These are phyloP conservation scores for Mariannaea sp. DNA, from an alignment of 2,329 filamentous ascomycete genomes.

Conservation along the genomic window DNA sequence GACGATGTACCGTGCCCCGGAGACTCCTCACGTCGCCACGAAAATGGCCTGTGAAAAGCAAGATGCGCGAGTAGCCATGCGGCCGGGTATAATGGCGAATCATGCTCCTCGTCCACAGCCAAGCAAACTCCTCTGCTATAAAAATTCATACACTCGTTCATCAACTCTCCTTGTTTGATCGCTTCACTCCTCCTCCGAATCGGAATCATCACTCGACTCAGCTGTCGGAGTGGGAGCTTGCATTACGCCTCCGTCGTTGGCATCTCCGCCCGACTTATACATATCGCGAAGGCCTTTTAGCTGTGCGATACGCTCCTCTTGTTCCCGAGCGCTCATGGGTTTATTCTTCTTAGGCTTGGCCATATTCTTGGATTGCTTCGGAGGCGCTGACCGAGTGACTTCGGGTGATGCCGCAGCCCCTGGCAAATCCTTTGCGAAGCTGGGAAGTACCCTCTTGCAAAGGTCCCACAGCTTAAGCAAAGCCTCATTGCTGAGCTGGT, in stretches of 20 bases:
- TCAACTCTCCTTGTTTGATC: constrained; percentile 4
- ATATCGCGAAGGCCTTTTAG: constrained; percentile 59
- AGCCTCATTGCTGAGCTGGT: constrained; percentile 60
- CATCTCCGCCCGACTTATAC: constrained; percentile 45
- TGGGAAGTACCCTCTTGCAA: constrained; percentile 49
- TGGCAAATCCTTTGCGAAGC: constrained; percentile 45
- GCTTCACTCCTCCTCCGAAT: constrained; percentile 53
- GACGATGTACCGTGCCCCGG: constrained; percentile 22
- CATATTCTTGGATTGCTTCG: constrained; percentile 40
- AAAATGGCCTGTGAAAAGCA: constrained; percentile 28
- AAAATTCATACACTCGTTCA: constrained; percentile 35
- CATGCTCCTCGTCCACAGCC: constrained; percentile 30
- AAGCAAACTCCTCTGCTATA: constrained; percentile 30
- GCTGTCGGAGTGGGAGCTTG: constrained; percentile 39
- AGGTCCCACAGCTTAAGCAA: constrained; percentile 57
- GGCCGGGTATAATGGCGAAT: constrained; percentile 38
- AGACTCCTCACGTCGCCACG: constrained; percentile 14
- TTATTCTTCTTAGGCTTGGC: constrained; percentile 72
- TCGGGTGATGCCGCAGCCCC: constrained; percentile 40
- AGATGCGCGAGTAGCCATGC: constrained; percentile 32
- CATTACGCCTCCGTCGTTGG: constrained; percentile 34
- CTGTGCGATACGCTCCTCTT: constrained; percentile 67
- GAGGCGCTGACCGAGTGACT: constrained; percentile 34
- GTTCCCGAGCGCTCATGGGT: constrained; percentile 73
- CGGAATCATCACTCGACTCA: constrained; percentile 51